phyloP scores from a whole-genome alignment of 2,329 filamentous ascomycete genomes.

The Aureobasidium melanogenum region DNA sequence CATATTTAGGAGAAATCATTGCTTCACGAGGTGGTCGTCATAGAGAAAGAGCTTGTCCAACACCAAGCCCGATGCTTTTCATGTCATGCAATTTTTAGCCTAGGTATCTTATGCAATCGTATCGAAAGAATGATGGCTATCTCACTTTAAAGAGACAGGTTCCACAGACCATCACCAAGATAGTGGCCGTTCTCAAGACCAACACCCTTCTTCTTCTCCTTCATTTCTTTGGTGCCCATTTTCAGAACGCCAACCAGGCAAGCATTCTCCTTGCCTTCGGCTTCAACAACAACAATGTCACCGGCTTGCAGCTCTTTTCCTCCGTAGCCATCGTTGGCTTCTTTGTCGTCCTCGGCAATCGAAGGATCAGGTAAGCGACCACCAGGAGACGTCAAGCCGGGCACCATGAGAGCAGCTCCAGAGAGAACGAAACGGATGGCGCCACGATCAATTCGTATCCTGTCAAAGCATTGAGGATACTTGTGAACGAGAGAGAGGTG shows the following conservation, averaged over 20 bases:
- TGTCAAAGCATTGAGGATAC: conserved; percentile 76
- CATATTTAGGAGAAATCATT: not conserved
- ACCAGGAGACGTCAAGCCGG: conserved; percentile 76
- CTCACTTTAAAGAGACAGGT: conserved; percentile 40
- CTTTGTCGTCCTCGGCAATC: conserved; percentile 28
- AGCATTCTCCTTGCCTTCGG: conserved; percentile 87
- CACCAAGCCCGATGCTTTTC: not conserved
- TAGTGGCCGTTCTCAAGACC: conserved; percentile 92
- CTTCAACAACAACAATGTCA: conserved; percentile 76
- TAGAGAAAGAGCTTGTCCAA: not conserved
- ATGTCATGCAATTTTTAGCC: conserved; percentile 7
- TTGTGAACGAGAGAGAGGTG: conserved; percentile 84
- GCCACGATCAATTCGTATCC: conserved; percentile 83
- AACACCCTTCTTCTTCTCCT: conserved; percentile 86
- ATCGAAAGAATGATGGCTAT: not conserved
- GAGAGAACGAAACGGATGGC: conserved; percentile 94
- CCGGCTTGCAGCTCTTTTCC: conserved; percentile 68
- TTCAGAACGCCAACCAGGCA: conserved; percentile 81
- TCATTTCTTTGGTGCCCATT: conserved; percentile 82
- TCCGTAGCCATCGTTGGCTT: conserved; percentile 37
- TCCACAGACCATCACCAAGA: conserved; percentile 90
- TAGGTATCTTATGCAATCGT: not conserved
- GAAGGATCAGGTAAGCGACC: conserved; percentile 61
- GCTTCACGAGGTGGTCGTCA: not conserved
- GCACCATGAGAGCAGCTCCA: conserved; percentile 92